Base-by-base conservation (phyloP, 345 rosid genomes). In the Linum trigynum region DNA sequence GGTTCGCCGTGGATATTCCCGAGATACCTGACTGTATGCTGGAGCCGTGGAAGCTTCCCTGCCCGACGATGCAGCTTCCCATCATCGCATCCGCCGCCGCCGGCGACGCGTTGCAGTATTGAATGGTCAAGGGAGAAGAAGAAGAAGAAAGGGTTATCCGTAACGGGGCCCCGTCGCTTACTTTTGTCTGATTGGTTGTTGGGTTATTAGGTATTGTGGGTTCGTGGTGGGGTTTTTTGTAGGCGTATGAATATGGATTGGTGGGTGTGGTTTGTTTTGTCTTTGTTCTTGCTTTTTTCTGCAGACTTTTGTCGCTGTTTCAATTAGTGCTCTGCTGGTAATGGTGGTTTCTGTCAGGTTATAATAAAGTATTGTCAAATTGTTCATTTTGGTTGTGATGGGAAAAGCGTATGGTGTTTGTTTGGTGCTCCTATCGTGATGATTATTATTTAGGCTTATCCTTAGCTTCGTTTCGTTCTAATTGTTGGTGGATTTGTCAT, bases 31-130 rank as follows among this genome's bases (percentile, higher is more conserved):
- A 81, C 43, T 67, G 82, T 36, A 64, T 83, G 61, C 70, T 77
- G 75, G 72, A 79, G 12, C 91, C 94, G 0, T 86, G 89, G 96
- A 88, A 79, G 73, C 75, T 79, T 38, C 84, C 90, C 37, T 82
- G 80, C 32, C 76, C 85, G 32, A 23, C 32, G 32, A 23, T 23
- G 0, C 58, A 50, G 62, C 88, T 77, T 70, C 88, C 91, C 1
- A 69, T 83, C 35, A 69, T 58, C 70, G 80, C 88, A 1, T 78
- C 86, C 48, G 83, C 81, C 38, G 37, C 32, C 59, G 38, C 32
- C 59, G 59, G 38, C 61, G 84, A 86, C 69, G 69, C 77, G 79
- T 68, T 81, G 38, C 69, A 84, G 48, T 65, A 40, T 61, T 36
- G 37, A 61, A 36, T 6, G 9, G 38, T 35, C 14, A 3, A 15